Base-by-base conservation (phyloP, 1,284 basidiomycete species). In the Pseudozyma hubeiensis region DNA sequence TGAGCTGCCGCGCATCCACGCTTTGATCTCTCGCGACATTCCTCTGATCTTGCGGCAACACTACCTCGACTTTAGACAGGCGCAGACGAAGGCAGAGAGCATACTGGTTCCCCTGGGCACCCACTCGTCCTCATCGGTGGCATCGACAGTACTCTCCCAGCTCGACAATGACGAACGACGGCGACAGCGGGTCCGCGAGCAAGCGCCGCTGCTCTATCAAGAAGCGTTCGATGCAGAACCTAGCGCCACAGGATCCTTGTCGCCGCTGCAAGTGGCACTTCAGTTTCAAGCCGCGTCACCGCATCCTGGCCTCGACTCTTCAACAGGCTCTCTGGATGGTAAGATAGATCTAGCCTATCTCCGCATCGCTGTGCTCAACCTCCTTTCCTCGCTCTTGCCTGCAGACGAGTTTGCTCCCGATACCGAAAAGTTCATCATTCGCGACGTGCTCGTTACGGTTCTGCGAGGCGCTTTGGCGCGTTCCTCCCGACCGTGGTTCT, bases 361-460 rank as follows among this genome's bases (percentile, higher is more conserved):
- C 10, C 54, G 65, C 13, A 61, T 73, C 11, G 69, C 64, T 13
- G 50, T 65, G 11, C 54, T 60, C 39, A 55, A 64, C 9, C 62
- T 73, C 0, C 61, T 76, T 29, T 53, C 54, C 3, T 72, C 69
- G 11, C 37, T 72, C 29, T 41, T 76, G 11, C 69, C 74, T n/a
- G 64, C 64, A 2, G 68, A 76, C 40, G 69, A 76, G 37, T 69
- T 45, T 19, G 53, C 62, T n/a, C 66, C 68, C 2, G 65, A 76
- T n/a, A 72, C 69, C 10, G 69, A 76, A 49, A 68, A 59, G 49
- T 73, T 69, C 51, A 69, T 76, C 33, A 62, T 72, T 4, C 65
- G 74, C 17, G 74, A 76, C 51, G 74, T 76, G 14, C 48, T 70
- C 11, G 71, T 73, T 30, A 64, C 62, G 5, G 74, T 73, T 30